phyloP scores from a whole-genome alignment of 305 asterid species.

The Caryopteris hybrid region DNA sequence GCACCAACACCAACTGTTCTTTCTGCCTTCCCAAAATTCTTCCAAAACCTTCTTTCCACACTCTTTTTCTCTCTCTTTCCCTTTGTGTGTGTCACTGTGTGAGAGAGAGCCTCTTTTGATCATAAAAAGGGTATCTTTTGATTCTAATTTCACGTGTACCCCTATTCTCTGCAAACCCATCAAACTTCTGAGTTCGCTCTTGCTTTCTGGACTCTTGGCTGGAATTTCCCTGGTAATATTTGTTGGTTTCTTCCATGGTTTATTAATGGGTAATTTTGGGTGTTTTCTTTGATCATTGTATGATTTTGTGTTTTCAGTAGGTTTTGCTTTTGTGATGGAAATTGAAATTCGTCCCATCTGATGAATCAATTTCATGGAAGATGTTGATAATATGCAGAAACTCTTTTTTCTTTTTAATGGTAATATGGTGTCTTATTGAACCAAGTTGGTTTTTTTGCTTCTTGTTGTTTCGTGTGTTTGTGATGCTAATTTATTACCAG shows the following conservation, averaged over 20 bases:
- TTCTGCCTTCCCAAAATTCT: constrained; percentile 18
- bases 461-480: not conserved
- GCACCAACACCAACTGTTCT: not conserved
- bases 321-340: not conserved
- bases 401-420: not conserved
- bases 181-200: not conserved
- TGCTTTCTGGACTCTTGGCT: constrained; percentile 1
- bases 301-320: not conserved
- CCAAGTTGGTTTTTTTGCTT: not conserved
- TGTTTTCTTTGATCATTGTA: constrained; percentile 9
- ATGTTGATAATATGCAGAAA: not conserved
- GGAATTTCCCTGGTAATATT: constrained; percentile 18
- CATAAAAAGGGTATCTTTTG: constrained; percentile 20
- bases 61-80: not conserved
- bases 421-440: not conserved
- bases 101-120: constrained; percentile 32
- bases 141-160: constrained; percentile 24
- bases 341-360: not conserved
- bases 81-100: constrained; percentile 6
- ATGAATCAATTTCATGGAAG: not conserved
- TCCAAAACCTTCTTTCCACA: constrained; percentile 16
- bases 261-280: not conserved
- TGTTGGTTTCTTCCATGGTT: not conserved
- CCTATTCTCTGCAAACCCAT: constrained; percentile 18
- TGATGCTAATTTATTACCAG: not conserved